Evolutionary conservation across 2,329 filamentous ascomycete genomes (phyloP).

Genomic region (Karstenula rhodostoma): DNA sequence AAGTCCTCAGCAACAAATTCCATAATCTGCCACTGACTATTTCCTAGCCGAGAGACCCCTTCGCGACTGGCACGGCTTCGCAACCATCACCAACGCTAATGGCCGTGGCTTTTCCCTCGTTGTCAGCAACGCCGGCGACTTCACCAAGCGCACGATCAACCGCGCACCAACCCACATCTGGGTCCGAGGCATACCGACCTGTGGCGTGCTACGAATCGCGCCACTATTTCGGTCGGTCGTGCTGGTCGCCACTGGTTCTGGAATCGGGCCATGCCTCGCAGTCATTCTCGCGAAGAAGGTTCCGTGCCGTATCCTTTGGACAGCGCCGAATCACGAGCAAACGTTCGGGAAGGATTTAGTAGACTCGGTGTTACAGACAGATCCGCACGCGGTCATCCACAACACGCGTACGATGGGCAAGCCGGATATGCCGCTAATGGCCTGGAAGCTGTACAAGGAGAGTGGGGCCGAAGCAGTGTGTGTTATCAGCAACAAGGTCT

Average conservation of each 20-base stretch:
- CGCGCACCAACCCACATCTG: conserved; percentile 45
- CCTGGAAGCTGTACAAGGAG: conserved; percentile 62
- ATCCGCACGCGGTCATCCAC: conserved; percentile 71
- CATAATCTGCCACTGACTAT: not conserved
- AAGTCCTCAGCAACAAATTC: not conserved
- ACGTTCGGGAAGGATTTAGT: conserved; percentile 71
- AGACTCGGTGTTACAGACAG: conserved; percentile 65
- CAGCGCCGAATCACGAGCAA: conserved; percentile 67
- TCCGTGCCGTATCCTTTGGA: conserved; percentile 74
- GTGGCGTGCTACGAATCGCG: conserved; percentile 47
- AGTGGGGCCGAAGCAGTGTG: conserved; percentile 72
- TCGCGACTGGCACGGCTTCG: conserved; percentile 51
- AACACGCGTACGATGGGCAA: conserved; percentile 70
- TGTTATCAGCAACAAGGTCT: conserved; percentile 75
- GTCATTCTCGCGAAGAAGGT: conserved; percentile 61
- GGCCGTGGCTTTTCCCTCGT: conserved; percentile 45
- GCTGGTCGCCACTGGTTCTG: conserved; percentile 49
- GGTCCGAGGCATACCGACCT: conserved; percentile 48
- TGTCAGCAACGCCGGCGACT: conserved; percentile 50
- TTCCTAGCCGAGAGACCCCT: conserved; percentile 38
- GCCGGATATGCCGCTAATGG: conserved; percentile 68
- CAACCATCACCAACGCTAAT: conserved; percentile 47
- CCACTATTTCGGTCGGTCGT: conserved; percentile 48
- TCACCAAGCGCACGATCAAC: conserved; percentile 45
- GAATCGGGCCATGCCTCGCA: conserved; percentile 53